These are phyloP conservation scores for Nidula microcarpa DNA, from an alignment of 768 basidiomycete genomes.

Conservation along the genomic window DNA sequence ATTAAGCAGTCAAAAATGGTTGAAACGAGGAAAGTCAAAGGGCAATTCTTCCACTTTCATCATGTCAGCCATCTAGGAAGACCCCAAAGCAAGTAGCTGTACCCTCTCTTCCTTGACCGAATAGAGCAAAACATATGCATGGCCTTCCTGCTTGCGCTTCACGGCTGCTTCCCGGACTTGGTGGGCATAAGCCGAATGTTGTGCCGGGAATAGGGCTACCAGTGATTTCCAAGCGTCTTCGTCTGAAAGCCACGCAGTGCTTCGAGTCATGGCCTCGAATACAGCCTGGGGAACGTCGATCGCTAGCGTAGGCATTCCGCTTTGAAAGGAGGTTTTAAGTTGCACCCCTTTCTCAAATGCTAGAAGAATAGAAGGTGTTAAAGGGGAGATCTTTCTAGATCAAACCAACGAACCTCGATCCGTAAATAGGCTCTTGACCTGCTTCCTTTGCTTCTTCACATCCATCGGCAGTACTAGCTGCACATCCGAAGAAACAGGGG, in stretches of 20 bases:
- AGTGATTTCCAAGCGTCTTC: constrained; percentile 74
- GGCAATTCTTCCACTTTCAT: no score
- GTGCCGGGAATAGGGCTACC: constrained; percentile 48
- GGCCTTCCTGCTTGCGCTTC: constrained; percentile 62
- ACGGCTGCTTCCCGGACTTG: constrained; percentile 66
- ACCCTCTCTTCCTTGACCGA: constrained; percentile 67
- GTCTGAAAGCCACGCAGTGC: constrained; percentile 62
- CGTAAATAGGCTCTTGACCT: constrained; percentile 63
- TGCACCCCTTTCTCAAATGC: constrained; percentile 62
- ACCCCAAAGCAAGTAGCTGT: constrained; percentile 40
- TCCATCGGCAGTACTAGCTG: constrained; percentile 68
- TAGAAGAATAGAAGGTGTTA: constrained; percentile 16
- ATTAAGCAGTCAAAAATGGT: no score
- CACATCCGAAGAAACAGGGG: constrained; percentile 37
- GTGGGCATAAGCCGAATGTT: constrained; percentile 57
- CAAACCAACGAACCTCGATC: constrained; percentile 52
- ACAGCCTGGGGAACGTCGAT: constrained; percentile 60
- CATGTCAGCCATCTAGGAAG: no score
- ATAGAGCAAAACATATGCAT: constrained; percentile 60
- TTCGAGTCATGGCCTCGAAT: constrained; percentile 62
- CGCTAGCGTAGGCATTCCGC: constrained; percentile 64
- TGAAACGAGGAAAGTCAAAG: no score
- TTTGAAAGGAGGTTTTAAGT: constrained; percentile 56
- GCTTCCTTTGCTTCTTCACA: constrained; percentile 70
- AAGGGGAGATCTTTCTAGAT: not conserved